Base-by-base conservation (phyloP, 805 yeast genomes). In the Candida stauntonica region DNA sequence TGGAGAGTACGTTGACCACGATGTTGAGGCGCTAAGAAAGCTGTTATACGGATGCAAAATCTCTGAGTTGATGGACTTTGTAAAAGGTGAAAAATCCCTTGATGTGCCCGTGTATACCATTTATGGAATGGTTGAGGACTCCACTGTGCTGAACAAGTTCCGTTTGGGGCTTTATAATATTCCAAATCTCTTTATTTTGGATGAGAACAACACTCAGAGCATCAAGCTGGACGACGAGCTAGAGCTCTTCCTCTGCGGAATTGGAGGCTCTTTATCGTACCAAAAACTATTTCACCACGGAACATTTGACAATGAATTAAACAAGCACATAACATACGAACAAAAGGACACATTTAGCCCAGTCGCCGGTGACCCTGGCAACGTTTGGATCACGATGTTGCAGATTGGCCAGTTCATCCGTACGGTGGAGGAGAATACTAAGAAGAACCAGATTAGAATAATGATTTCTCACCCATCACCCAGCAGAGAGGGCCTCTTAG, bases 121-220 rank as follows among this genome's bases (percentile, higher is more conserved):
- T n/a, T 79, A 74, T 50, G 93, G 93, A 0, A 79, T 82, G 57
- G 68, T 79, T 39, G 94, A 84, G 55, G 94, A 84, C 55, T 77
- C 86, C 2, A 54, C 70, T 4, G 85, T 85, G 17, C 60, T 84
- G 30, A 75, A 79, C 46, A 75, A 74, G 62, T 74, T 84, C 57
- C 69, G 79, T 39, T 58, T 64, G 37, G 82, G 82, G 4, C 61
- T 65, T 11, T 71, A 75, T 45, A 37, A 45, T 3, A 68, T 84
- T 4, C 75, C 76, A 13, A 85, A 85, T 54, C 60, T 84, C 40
- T 60, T 64, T 46, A 54, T 85, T 5, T 66, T 84, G 26, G 88
- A 82, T 56, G 89, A 84, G 54, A 63, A 63, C 26, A 61, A 62
- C 31, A 58, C 73, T 12, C 70, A 64, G 43, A 64, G 66, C 9